A percentile compares a stretch with the other conserved stretches of the same genome.
phyloP scores from a whole-genome alignment of 768 basidiomycete species.

The Ramaria sp. region DNA sequence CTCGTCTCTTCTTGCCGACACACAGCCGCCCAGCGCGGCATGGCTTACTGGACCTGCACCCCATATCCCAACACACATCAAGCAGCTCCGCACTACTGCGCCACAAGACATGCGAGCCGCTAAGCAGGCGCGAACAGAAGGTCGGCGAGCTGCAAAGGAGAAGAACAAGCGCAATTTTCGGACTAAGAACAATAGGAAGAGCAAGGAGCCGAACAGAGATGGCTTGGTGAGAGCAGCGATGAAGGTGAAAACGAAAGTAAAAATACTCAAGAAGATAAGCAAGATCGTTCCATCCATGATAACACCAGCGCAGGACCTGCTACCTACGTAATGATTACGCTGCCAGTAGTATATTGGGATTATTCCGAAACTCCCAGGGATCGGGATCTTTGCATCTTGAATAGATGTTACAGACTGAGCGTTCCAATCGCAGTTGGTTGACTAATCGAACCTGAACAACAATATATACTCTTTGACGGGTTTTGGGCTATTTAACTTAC shows the following conservation, averaged over 20 bases:
- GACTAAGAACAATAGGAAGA: neutral
- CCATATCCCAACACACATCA: constrained; percentile 60
- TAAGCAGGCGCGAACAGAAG: constrained; percentile 44
- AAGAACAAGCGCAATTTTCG: constrained; percentile 4
- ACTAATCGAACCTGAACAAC: no score
- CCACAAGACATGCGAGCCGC: constrained; percentile 71
- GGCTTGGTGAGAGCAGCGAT: neutral
- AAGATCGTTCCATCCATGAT: neutral
- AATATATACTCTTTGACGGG: no score
- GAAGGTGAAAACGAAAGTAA: neutral
- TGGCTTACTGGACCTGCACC: constrained; percentile 41
- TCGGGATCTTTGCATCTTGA: no score
- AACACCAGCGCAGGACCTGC: neutral
- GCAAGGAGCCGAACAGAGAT: neutral
- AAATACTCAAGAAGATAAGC: neutral
- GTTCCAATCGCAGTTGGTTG: no score
- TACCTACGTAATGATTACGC: neutral
- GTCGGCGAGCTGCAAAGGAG: constrained; percentile 37
- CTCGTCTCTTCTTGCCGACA: constrained; percentile 30
- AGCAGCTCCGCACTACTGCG: constrained; percentile 66
- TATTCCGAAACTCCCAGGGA: no score
- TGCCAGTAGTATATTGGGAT: no score
- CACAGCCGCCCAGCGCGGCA: constrained; percentile 49
- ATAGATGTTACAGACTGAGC: no score
- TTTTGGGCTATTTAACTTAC: no score